phyloP scores from a whole-genome alignment of 2,329 filamentous ascomycete genomes.

The Cercospora nicotianae region DNA sequence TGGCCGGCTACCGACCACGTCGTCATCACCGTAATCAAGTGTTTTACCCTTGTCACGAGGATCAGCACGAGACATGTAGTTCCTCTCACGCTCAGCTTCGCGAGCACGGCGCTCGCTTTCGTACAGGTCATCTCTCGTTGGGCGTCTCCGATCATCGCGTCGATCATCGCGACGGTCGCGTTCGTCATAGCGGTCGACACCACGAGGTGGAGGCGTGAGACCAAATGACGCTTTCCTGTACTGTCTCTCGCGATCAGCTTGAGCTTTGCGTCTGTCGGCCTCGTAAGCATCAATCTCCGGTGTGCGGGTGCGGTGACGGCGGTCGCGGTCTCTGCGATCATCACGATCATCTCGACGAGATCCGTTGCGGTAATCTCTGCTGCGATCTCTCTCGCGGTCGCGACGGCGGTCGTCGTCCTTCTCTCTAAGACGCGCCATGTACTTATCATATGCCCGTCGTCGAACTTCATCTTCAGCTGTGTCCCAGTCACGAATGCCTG shows the following conservation, averaged over 20 bases:
- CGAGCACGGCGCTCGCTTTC: constrained; percentile 84
- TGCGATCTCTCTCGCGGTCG: constrained; percentile 33
- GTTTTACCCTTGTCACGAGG: constrained; percentile 79
- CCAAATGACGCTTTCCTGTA: constrained; percentile 68
- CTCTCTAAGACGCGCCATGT: constrained; percentile 83
- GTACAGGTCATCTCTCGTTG: constrained; percentile 58
- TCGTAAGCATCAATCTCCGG: constrained; percentile 92
- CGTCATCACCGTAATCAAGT: constrained; percentile 82
- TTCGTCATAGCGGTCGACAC: constrained; percentile 30
- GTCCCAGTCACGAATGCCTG: constrained; percentile 80
- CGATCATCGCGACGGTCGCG: constrained; percentile 31
- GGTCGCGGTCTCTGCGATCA: constrained; percentile 49
- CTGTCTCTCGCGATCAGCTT: constrained; percentile 89
- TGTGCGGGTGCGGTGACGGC: constrained; percentile 61
- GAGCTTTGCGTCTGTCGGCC: constrained; percentile 88
- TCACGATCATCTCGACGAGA: constrained; percentile 44
- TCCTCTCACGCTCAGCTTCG: constrained; percentile 84
- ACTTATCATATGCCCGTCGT: constrained; percentile 83
- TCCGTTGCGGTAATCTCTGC: constrained; percentile 52
- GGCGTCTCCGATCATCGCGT: constrained; percentile 27
- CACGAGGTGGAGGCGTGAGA: constrained; percentile 40
- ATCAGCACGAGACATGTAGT: constrained; percentile 79
- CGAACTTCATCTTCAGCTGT: constrained; percentile 83
- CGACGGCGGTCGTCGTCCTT: constrained; percentile 65
- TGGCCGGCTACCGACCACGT: constrained; percentile 48